These are phyloP conservation scores for Cordyceps sp. DNA, from an alignment of 2,329 filamentous ascomycete species.

Conservation along the genomic window DNA sequence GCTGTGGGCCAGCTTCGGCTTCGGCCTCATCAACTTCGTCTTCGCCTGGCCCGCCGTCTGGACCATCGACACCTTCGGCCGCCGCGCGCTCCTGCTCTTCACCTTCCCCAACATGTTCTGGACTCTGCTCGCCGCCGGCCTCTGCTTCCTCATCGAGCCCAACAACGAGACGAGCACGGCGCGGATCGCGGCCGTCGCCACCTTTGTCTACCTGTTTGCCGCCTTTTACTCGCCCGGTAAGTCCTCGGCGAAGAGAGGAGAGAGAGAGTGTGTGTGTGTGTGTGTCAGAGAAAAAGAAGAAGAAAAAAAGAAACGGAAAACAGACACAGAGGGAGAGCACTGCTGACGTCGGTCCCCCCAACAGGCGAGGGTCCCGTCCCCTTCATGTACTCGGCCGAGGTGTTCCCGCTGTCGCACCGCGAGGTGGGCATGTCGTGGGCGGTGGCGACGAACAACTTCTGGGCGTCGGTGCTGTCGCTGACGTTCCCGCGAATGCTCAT, in stretches of 20 bases:
- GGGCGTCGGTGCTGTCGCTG: constrained; percentile 5
- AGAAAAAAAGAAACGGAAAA: no score
- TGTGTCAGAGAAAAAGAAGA: no score
- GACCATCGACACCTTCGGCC: constrained; percentile 12
- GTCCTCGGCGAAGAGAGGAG: no score
- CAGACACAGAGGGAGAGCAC: no score
- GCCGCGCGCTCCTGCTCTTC: constrained; percentile 9
- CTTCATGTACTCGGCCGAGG: constrained; percentile 21
- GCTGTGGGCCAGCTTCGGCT: constrained; percentile 15
- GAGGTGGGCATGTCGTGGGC: constrained; percentile 22
- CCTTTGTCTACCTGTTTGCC: constrained; percentile 19
- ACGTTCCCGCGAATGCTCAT: constrained; percentile 16
- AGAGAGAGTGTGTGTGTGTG: no score
- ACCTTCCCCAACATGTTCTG: constrained; percentile 19
- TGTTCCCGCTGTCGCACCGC: constrained; percentile 19
- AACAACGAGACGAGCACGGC: constrained; percentile 5
- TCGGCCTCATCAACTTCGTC: constrained; percentile 10
- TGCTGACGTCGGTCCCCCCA: no score
- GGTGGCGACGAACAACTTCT: constrained; percentile 18
- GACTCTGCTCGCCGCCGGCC: constrained; percentile 10
- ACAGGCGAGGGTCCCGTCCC: constrained; percentile 18
- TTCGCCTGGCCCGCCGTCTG: constrained; percentile 15
- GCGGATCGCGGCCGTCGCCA: constrained; percentile 14
- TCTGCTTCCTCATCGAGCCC: constrained; percentile 10
- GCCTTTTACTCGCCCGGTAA: constrained; percentile 15